These are phyloP conservation scores for Cryptosporidium parvum DNA, from an alignment of 169 alveolate species.

Conservation along the genomic window DNA sequence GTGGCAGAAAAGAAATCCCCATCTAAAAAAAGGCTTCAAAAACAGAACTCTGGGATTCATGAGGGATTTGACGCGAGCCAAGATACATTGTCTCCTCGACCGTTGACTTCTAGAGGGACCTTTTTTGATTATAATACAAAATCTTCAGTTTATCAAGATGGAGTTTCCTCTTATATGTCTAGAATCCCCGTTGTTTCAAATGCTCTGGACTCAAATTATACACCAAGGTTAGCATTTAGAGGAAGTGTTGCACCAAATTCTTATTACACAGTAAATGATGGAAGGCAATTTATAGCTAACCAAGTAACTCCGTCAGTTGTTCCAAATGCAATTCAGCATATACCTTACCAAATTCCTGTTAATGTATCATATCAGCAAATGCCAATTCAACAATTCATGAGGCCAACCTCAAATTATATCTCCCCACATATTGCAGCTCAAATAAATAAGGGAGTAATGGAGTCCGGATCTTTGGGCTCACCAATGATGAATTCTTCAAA, in stretches of 20 bases:
- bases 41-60: not conserved
- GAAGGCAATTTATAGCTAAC: not conserved
- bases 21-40: slow-evolving; percentile 14
- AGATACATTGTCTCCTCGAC: slow-evolving; percentile 11
- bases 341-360: slow-evolving; percentile 18
- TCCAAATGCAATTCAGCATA: slow-evolving; percentile 4
- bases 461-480: not conserved
- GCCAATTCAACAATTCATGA: not conserved
- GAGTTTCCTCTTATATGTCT: slow-evolving; percentile 61
- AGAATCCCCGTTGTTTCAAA: slow-evolving; percentile 2
- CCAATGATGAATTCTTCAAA: not conserved
- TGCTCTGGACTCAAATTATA: not conserved
- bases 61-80: not conserved
- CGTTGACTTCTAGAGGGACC: not conserved
- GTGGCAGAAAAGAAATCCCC: slow-evolving; percentile 9
- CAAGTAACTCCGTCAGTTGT: not conserved
- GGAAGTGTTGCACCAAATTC: slow-evolving; percentile 15
- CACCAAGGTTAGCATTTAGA: slow-evolving; percentile 57
- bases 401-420: not conserved
- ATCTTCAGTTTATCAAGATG: slow-evolving; percentile 9
- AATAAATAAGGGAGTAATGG: not conserved
- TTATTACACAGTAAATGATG: slow-evolving; percentile 1
- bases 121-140: not conserved
- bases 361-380: slow-evolving; percentile 6
- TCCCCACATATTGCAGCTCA: slow-evolving; percentile 20